phyloP scores from a whole-genome alignment of 768 basidiomycete species.

The Harrya chromipes region DNA sequence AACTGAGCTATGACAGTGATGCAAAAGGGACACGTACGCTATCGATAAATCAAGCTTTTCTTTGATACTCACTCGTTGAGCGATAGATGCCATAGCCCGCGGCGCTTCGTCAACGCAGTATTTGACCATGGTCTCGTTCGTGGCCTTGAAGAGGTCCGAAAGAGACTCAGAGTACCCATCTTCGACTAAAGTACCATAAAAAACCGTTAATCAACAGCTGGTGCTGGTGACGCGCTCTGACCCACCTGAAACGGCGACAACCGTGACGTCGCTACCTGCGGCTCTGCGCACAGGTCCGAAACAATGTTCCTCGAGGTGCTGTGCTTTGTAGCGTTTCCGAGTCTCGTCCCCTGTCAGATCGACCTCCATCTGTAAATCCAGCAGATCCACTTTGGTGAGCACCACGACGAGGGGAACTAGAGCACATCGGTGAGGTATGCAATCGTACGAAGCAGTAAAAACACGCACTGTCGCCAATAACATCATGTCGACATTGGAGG shows the following conservation, averaged over 20 bases:
- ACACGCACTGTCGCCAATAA: constrained; percentile 6
- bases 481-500: not conserved
- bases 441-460: not conserved
- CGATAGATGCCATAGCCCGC: constrained; percentile 10
- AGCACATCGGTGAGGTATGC: not conserved
- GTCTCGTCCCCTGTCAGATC: not conserved
- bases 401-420: constrained; percentile 14
- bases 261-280: not conserved
- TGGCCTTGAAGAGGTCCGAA: not conserved
- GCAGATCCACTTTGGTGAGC: constrained; percentile 10
- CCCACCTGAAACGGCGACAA: not conserved
- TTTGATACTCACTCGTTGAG: constrained; percentile 17
- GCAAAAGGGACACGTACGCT: not conserved
- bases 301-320: not conserved
- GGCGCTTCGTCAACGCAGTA: constrained; percentile 10
- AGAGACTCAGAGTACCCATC: constrained; percentile 7
- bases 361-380: not conserved
- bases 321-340: not conserved
- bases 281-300: not conserved
- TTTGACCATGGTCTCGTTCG: constrained; percentile 1
- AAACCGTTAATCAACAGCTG: not conserved
- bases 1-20: not conserved
- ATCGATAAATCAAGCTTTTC: constrained; percentile 16
- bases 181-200: constrained; percentile 1
- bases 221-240: too few relatives aligned